A percentile compares a stretch with the other conserved stretches of the same genome.
These are phyloP conservation scores for Sarcodon aspratus DNA, from an alignment of 768 basidiomycete genomes.

Conservation along the genomic window DNA sequence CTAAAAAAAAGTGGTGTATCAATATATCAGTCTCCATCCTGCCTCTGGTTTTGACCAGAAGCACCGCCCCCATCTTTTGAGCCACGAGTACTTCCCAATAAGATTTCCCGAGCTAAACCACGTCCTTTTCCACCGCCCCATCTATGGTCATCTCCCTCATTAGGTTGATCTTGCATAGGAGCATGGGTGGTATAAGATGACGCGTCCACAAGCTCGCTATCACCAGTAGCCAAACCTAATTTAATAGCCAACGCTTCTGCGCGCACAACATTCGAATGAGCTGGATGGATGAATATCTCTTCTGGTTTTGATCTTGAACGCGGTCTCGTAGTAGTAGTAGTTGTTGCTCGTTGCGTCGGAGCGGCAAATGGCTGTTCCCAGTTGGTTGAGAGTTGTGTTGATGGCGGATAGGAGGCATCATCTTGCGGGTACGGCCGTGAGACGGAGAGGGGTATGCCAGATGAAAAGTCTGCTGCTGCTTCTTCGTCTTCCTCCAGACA, in stretches of 20 bases:
- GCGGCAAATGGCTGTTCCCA: background rate
- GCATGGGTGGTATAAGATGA: background rate
- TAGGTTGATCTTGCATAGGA: constrained; percentile 8
- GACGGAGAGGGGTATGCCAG: background rate
- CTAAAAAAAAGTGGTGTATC: too few species aligned
- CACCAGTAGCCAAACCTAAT: constrained; percentile 32
- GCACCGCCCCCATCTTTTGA: too few species aligned
- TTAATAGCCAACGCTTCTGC: constrained; percentile 51
- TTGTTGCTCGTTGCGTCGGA: background rate
- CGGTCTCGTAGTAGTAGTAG: constrained; percentile 18
- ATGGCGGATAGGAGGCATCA: background rate
- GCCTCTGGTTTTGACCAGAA: too few species aligned
- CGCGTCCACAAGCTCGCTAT: constrained; percentile 35
- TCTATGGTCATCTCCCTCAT: constrained; percentile 8
- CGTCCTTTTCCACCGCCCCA: constrained; percentile 45
- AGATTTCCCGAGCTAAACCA: constrained; percentile 35
- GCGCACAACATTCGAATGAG: constrained; percentile 50
- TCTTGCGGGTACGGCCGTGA: background rate
- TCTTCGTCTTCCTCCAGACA: background rate
- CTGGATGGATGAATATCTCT: constrained; percentile 51
- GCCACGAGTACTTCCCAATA: constrained; percentile 10
- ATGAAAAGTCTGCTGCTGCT: background rate
- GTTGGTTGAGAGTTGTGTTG: background rate
- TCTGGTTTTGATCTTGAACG: constrained; percentile 43
- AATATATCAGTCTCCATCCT: too few species aligned